Evolutionary conservation across 176 grass and related monocot species (phyloP).

Genomic region (Rhynchospora pubera): DNA sequence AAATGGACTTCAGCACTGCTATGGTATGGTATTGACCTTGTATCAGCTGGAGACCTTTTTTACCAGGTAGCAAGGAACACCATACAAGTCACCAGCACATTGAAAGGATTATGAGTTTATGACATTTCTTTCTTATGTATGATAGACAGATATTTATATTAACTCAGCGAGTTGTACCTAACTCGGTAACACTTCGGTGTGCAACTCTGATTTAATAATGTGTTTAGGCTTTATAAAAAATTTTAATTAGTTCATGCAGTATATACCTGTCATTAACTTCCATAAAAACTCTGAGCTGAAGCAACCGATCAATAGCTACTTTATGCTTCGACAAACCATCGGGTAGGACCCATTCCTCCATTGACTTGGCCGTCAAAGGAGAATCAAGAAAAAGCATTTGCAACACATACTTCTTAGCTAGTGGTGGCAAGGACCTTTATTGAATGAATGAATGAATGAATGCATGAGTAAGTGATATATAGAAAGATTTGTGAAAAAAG

Average conservation of each 20-base stretch:
- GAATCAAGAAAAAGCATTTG: slow-evolving; percentile 67
- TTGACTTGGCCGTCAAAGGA: slow-evolving; percentile 38
- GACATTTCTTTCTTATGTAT: background rate
- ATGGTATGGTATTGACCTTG: background rate
- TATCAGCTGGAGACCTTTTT: too few relatives aligned
- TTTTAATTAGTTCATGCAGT: background rate
- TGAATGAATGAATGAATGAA: too few relatives aligned
- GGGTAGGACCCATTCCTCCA: slow-evolving; percentile 80
- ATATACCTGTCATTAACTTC: slow-evolving; percentile 65
- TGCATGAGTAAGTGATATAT: too few relatives aligned
- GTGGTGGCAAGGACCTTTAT: slow-evolving; percentile 59
- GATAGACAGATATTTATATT: background rate
- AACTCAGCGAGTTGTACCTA: background rate
- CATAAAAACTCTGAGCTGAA: slow-evolving; percentile 79
- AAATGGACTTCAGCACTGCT: background rate
- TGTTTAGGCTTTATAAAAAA: background rate
- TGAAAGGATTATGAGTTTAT: too few relatives aligned
- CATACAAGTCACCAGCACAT: too few relatives aligned
- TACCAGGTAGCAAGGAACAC: background rate
- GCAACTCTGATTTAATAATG: background rate
- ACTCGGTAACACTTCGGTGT: background rate
- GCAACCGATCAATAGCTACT: slow-evolving; percentile 67
- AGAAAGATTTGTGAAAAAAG: background rate
- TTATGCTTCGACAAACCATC: slow-evolving; percentile 68
- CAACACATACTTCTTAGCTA: slow-evolving; percentile 81